A percentile compares a stretch with the other conserved stretches of the same genome.
phyloP scores from a whole-genome alignment of 2,329 filamentous ascomycete genomes.

The Clonostachys rhizophaga region DNA sequence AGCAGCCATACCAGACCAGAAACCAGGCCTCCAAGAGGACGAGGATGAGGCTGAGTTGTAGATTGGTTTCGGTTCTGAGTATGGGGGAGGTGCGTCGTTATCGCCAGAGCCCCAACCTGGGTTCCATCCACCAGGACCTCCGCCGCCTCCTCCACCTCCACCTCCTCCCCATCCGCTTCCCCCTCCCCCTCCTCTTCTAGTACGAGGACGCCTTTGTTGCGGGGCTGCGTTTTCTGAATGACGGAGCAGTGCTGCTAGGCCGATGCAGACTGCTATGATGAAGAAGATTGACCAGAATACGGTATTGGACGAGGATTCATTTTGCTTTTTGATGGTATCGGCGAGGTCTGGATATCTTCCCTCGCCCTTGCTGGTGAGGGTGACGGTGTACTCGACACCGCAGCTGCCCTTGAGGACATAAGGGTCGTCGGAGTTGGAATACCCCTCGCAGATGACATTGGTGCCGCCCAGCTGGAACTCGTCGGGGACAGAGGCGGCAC shows the following conservation, averaged over 20 bases:
- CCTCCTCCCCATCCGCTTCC: conserved; percentile 35
- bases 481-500: conserved; percentile 57
- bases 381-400: conserved; percentile 81
- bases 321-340: no score
- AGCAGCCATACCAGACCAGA: conserved; percentile 58
- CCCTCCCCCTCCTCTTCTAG: conserved; percentile 27
- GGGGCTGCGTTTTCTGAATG: no score
- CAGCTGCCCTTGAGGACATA: conserved; percentile 91
- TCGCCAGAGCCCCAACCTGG: conserved; percentile 30
- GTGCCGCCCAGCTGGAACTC: conserved; percentile 73
- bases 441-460: conserved; percentile 91
- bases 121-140: conserved; percentile 28
- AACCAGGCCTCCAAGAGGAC: conserved; percentile 9
- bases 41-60: not conserved
- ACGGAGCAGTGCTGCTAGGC: no score
- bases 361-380: conserved; percentile 74
- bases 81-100: conserved; percentile 44
- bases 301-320: no score
- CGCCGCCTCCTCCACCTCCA: conserved; percentile 26
- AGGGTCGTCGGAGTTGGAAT: conserved; percentile 68
- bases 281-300: no score
- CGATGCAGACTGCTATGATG: no score
- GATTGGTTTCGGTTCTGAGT: conserved; percentile 30
- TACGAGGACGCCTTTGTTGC: conserved; percentile 23
- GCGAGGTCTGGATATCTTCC: conserved; percentile 56